Evolutionary conservation across 768 basidiomycete genomes (phyloP).

Genomic region (Ephemerocybe angulata): DNA sequence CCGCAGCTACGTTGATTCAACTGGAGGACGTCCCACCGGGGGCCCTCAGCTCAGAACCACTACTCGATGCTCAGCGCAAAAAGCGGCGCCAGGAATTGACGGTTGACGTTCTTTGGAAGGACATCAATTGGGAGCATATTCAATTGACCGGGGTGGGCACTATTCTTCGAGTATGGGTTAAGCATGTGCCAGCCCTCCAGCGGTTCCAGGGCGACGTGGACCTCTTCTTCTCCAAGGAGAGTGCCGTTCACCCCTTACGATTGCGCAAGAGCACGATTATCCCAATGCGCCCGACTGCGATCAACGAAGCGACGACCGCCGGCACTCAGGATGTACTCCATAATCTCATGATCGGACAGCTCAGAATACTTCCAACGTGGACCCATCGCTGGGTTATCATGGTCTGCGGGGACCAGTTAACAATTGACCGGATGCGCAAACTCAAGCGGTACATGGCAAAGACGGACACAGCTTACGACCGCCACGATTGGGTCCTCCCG

Average conservation of each 20-base stretch:
- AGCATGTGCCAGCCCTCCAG: constrained; percentile 4
- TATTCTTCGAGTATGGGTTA: constrained; percentile 9
- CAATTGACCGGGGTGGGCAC: neutral
- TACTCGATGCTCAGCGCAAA: neutral
- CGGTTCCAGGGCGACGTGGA: neutral
- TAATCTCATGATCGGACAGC: constrained; percentile 11
- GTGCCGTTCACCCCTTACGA: constrained; percentile 12
- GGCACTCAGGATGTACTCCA: constrained; percentile 6
- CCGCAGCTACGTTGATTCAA: constrained; percentile 16
- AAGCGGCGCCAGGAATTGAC: neutral
- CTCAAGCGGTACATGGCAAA: constrained; percentile 11
- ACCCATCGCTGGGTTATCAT: constrained; percentile 9
- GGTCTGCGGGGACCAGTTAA: constrained; percentile 18
- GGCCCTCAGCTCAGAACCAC: constrained; percentile 1
- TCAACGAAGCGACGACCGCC: constrained; percentile 14
- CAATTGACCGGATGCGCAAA: constrained; percentile 13
- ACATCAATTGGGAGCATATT: constrained; percentile 14
- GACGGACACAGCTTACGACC: neutral
- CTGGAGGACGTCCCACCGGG: constrained; percentile 12
- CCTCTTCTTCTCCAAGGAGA: neutral
- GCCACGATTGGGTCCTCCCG: constrained; percentile 15
- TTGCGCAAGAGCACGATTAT: constrained; percentile 10
- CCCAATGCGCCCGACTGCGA: constrained; percentile 7
- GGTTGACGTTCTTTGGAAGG: neutral
- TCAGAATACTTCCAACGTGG: neutral